phyloP scores from a whole-genome alignment of 345 rosid species.

The Anastatica hierochuntica region DNA sequence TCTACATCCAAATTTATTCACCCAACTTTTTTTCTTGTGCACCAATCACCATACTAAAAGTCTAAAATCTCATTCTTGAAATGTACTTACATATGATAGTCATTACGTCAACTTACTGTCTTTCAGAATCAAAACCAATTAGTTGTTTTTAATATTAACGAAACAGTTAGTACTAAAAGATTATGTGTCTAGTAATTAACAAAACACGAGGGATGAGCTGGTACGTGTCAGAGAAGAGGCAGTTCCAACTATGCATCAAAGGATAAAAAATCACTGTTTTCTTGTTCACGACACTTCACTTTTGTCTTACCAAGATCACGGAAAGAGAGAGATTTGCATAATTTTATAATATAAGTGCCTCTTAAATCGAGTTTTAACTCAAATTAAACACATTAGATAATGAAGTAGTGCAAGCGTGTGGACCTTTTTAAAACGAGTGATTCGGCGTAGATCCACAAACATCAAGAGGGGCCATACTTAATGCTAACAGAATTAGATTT shows the following conservation, averaged over 20 bases:
- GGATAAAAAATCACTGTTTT: conserved; percentile 23
- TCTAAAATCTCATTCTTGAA: not conserved
- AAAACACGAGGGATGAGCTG: conserved; percentile 26
- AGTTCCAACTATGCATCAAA: conserved; percentile 19
- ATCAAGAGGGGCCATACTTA: conserved; percentile 16
- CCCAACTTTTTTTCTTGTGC: too few species aligned
- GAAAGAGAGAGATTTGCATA: not conserved
- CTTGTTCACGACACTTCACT: conserved; percentile 17
- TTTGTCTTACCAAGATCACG: conserved; percentile 15
- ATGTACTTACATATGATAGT: too few species aligned
- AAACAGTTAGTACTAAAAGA: conserved; percentile 5
- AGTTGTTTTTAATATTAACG: not conserved
- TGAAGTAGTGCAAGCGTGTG: conserved; percentile 29
- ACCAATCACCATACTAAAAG: too few species aligned
- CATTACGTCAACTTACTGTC: too few species aligned
- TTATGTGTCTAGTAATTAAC: conserved; percentile 18
- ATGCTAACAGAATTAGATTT: conserved; percentile 13
- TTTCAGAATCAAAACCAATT: not conserved
- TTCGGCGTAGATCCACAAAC: too few species aligned
- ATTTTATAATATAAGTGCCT: not conserved
- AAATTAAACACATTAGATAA: conserved; percentile 9
- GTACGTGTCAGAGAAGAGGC: conserved; percentile 23
- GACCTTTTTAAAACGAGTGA: conserved; percentile 19
- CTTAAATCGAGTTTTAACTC: conserved; percentile 4
- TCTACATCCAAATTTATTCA: not conserved